Percentiles rank a stretch among this genome's conserved stretches.
Evolutionary conservation across 352 stramenopile genomes (phyloP).

Genomic region (Pythium coloratum): DNA sequence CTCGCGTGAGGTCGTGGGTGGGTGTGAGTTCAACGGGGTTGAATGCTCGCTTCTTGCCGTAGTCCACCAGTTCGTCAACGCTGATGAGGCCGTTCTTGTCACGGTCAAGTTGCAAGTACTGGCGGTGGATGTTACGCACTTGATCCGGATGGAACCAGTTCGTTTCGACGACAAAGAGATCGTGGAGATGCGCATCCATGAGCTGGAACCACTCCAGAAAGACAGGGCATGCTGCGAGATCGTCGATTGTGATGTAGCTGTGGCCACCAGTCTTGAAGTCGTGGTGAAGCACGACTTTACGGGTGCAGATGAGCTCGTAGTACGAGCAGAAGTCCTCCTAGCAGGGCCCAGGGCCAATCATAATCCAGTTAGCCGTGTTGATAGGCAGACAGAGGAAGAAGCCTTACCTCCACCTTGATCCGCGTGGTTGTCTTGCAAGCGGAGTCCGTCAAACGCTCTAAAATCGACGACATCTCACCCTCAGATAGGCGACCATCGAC

Average conservation of each 20-base stretch:
- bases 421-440: conserved; percentile 15
- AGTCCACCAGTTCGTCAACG: conserved; percentile 43
- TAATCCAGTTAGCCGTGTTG: not conserved
- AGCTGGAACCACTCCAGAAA: conserved; percentile 52
- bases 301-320: conserved; percentile 62
- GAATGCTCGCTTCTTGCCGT: conserved; percentile 71
- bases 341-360: not conserved
- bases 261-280: conserved; percentile 27
- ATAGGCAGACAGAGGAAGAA: not conserved
- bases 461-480: conserved; percentile 29
- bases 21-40: conserved; percentile 43
- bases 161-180: conserved; percentile 27
- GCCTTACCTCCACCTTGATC: conserved; percentile 32
- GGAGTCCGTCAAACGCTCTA: conserved; percentile 29
- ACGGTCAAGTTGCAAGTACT: conserved; percentile 65
- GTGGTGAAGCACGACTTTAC: conserved; percentile 54
- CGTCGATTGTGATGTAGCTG: conserved; percentile 33
- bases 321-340: conserved; percentile 50
- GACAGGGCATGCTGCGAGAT: conserved; percentile 34
- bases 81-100: conserved; percentile 66
- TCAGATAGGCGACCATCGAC: conserved; percentile 34
- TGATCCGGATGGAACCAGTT: conserved; percentile 39
- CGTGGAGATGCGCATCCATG: conserved; percentile 31
- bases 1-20: conserved; percentile 57
- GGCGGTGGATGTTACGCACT: conserved; percentile 48